These are phyloP conservation scores for Colletotrichum sp. DNA, from an alignment of 2,329 filamentous ascomycete genomes.

Conservation along the genomic window DNA sequence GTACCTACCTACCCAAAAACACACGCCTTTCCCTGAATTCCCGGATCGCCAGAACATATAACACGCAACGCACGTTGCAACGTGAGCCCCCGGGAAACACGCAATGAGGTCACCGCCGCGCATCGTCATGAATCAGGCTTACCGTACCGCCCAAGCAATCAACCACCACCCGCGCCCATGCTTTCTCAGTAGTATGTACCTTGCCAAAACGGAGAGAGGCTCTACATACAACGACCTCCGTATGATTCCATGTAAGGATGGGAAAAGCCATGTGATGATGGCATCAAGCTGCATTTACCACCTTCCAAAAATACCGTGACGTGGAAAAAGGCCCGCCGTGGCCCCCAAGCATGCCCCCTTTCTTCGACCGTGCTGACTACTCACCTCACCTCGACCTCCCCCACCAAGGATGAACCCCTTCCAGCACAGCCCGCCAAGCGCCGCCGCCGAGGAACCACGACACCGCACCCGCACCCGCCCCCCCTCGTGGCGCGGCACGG, in stretches of 20 bases:
- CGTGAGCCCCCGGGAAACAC: background rate
- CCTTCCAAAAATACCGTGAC: background rate
- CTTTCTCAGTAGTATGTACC: background rate
- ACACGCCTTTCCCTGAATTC: background rate
- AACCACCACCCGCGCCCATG: background rate
- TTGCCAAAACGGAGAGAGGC: background rate
- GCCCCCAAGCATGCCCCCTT: background rate
- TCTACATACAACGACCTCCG: background rate
- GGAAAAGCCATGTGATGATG: background rate
- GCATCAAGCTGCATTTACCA: background rate
- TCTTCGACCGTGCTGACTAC: background rate
- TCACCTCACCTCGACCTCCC: background rate
- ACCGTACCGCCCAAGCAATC: background rate
- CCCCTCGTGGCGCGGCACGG: conserved; percentile 7
- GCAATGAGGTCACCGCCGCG: conserved; percentile 6
- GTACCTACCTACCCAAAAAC: background rate
- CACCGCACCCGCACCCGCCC: background rate
- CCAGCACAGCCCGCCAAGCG: background rate
- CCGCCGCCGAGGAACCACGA: background rate
- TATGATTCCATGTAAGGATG: background rate
- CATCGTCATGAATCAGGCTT: background rate
- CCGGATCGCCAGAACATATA: background rate
- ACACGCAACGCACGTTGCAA: background rate
- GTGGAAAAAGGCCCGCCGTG: background rate
- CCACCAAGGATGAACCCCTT: background rate